These are phyloP conservation scores for Nyctanthes arbortristis DNA, from an alignment of 257 asterid genomes.

Conservation along the genomic window DNA sequence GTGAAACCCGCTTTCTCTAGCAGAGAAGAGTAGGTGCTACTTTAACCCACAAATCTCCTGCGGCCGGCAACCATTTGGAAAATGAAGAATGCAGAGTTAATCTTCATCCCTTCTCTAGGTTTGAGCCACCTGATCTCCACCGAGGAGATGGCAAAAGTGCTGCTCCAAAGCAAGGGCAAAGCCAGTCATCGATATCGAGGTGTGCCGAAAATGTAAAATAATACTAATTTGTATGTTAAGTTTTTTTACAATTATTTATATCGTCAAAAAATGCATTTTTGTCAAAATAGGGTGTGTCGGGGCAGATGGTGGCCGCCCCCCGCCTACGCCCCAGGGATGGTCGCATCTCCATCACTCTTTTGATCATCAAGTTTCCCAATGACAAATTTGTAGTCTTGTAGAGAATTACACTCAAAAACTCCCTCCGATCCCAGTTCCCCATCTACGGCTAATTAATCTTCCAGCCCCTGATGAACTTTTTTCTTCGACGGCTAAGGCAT, in stretches of 20 bases:
- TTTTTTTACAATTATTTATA: too few species aligned
- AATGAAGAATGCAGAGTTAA: slow-evolving; percentile 4
- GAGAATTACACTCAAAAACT: slow-evolving; percentile 22
- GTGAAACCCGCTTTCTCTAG: too few species aligned
- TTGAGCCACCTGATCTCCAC: slow-evolving; percentile 40
- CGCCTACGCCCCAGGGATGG: too few species aligned
- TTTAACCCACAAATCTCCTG: neutral
- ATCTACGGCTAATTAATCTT: slow-evolving; percentile 29
- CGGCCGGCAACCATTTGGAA: neutral
- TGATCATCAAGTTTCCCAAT: slow-evolving; percentile 36
- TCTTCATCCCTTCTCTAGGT: slow-evolving; percentile 42
- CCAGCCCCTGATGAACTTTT: slow-evolving; percentile 19
- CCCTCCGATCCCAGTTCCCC: slow-evolving; percentile 3
- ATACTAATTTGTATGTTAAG: too few species aligned
- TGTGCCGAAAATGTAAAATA: too few species aligned
- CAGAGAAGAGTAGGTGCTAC: too few species aligned
- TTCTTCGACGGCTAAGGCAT: neutral
- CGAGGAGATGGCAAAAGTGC: slow-evolving; percentile 50
- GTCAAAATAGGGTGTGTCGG: too few species aligned
- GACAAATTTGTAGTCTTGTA: slow-evolving; percentile 24
- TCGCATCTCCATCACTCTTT: slow-evolving; percentile 42
- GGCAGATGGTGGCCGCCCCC: too few species aligned
- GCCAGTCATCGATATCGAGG: too few species aligned
- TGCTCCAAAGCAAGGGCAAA: too few species aligned
- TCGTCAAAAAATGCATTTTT: too few species aligned